phyloP scores from a whole-genome alignment of 257 asterid species.

The Cruciata laevipes region DNA sequence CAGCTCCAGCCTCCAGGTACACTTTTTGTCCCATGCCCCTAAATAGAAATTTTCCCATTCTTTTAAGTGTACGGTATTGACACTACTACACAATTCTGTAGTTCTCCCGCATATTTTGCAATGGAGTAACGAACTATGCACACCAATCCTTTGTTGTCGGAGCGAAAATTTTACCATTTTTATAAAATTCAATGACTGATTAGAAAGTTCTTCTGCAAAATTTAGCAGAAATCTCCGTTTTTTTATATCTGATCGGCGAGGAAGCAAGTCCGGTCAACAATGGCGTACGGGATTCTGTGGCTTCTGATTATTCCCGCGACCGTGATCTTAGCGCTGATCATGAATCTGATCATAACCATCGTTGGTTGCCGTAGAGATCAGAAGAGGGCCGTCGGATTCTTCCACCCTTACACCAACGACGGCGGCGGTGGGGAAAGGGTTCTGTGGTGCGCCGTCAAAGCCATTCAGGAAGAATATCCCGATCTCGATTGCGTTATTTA shows the following conservation, averaged over 20 bases:
- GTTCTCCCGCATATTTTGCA: constrained; percentile 1
- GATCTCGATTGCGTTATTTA: constrained; percentile 70
- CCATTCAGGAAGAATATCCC: constrained; percentile 73
- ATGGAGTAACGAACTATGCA: constrained; percentile 2
- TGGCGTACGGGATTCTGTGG: constrained; percentile 11
- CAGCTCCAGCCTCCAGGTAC: too few relatives aligned
- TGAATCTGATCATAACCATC: constrained; percentile 16
- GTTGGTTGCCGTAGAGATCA: constrained; percentile 33
- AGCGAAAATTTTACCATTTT: neutral
- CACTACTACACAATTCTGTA: neutral
- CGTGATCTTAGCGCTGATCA: neutral
- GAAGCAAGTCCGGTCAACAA: constrained; percentile 1
- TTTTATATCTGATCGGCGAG: neutral
- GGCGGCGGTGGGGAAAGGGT: constrained; percentile 99
- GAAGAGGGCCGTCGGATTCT: constrained; percentile 58
- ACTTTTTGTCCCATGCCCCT: too few relatives aligned
- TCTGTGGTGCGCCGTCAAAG: constrained; percentile 94
- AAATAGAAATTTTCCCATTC: too few relatives aligned
- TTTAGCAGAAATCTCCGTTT: neutral
- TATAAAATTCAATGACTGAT: neutral
- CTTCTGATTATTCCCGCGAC: constrained; percentile 6
- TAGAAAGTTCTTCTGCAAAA: neutral
- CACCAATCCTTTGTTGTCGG: constrained; percentile 1
- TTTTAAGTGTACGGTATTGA: neutral
- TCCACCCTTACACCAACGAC: constrained; percentile 90